Percentiles rank a stretch among this genome's conserved stretches.
phyloP scores from a whole-genome alignment of 2,329 filamentous ascomycete species.

The Dothideomycetes sp. region DNA sequence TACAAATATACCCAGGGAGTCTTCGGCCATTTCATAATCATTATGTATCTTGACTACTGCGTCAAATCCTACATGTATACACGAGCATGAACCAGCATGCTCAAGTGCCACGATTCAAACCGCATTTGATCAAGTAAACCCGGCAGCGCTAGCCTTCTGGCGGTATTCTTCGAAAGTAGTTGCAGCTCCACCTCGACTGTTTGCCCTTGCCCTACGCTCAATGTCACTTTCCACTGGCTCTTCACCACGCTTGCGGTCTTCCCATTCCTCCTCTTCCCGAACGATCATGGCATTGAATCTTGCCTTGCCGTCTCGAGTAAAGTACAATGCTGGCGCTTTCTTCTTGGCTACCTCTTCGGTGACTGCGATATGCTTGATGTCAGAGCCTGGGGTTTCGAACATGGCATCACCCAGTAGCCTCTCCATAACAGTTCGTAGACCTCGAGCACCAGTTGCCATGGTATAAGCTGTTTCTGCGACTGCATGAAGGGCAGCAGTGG shows the following conservation, averaged over 20 bases:
- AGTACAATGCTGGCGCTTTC: constrained; percentile 34
- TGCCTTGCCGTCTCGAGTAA: constrained; percentile 31
- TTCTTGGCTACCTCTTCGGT: constrained; percentile 37
- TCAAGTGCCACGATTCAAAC: too few relatives aligned
- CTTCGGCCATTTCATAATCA: too few relatives aligned
- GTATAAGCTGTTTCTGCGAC: constrained; percentile 62
- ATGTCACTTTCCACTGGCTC: constrained; percentile 21
- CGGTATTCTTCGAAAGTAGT: constrained; percentile 40
- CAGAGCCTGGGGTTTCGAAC: constrained; percentile 40
- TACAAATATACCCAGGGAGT: too few relatives aligned
- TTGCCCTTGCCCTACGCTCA: constrained; percentile 22
- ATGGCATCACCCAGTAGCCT: constrained; percentile 37
- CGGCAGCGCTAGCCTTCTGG: constrained; percentile 30
- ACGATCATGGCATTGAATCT: constrained; percentile 32
- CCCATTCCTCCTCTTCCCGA: constrained; percentile 39
- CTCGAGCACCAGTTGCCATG: constrained; percentile 61
- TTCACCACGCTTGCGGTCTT: constrained; percentile 27
- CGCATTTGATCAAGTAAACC: constrained; percentile 23
- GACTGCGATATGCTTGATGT: constrained; percentile 37
- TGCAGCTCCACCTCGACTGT: constrained; percentile 22
- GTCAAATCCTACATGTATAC: too few relatives aligned
- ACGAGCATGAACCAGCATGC: too few relatives aligned
- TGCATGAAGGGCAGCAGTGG: constrained; percentile 67
- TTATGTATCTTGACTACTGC: too few relatives aligned
- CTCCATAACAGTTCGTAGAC: constrained; percentile 40